phyloP scores from a whole-genome alignment of 208 protist genomes.

The Trypanosoma scelopori region DNA sequence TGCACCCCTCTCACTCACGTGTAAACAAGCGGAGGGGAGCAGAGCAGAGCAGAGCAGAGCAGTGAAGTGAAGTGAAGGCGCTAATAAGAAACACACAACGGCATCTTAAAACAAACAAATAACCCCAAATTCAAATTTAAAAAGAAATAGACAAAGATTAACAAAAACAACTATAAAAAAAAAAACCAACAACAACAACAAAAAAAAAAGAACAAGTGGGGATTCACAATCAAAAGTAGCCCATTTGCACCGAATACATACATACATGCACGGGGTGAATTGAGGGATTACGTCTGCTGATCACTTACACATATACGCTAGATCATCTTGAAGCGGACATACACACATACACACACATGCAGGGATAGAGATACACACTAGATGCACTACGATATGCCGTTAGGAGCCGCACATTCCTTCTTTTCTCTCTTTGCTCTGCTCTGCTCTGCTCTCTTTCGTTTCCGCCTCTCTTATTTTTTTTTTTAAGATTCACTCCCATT shows the following conservation, averaged over 20 bases:
- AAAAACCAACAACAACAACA: conserved; percentile 8
- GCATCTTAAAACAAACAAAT: too few species aligned
- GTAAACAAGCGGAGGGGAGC: conserved; percentile 24
- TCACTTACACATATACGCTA: too few species aligned
- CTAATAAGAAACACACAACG: conserved; percentile 6
- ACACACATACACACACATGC: background rate
- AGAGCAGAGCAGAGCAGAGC: conserved; percentile 27
- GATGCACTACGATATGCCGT: background rate
- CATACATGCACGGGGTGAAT: conserved; percentile 1
- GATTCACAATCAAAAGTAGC: too few species aligned
- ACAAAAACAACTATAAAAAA: conserved; percentile 14
- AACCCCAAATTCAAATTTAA: conserved; percentile 33
- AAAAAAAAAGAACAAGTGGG: conserved; percentile 6
- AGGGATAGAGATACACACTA: background rate
- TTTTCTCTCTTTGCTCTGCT: conserved; percentile 5
- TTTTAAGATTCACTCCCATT: background rate
- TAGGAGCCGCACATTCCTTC: background rate
- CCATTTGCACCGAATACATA: background rate
- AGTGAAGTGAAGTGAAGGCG: conserved; percentile 22
- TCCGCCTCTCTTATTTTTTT: conserved; percentile 7
- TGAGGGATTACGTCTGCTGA: too few species aligned
- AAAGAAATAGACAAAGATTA: conserved; percentile 26
- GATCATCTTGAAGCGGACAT: background rate
- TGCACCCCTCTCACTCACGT: conserved; percentile 13
- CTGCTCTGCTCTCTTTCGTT: conserved; percentile 3